Base-by-base conservation (phyloP, 2,329 filamentous ascomycete species). In the Onygenales sp. region DNA sequence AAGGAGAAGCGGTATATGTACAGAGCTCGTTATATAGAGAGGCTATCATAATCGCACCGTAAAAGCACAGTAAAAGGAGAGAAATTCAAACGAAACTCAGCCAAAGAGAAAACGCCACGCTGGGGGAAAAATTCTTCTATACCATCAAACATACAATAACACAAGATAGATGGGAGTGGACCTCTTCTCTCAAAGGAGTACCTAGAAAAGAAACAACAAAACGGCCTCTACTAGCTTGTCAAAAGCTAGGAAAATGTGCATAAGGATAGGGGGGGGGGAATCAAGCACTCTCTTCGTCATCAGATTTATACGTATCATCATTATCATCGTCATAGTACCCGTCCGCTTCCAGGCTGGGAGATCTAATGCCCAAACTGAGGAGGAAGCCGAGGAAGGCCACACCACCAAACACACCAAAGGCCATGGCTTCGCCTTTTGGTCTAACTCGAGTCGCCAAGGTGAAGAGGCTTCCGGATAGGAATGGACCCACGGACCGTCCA, bases 321-420 rank as follows among this genome's bases (percentile, higher is more conserved):
- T 73, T 69, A 14, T 67, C 65, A 8, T 70, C 67, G 9, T 70
- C 68, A 10, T 66, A 72, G 71, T 74, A 81, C 0, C 77, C 81
- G 17, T 82, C 78, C 2, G 79, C 78, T 63, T 85, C 83, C 1
- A 84, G 68, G 10, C 71, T 73, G 27, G 72, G 71, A 2, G 86
- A 85, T 10, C 82, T 77, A 57, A 97, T 92, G 1, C 86, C 85
- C 55, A 92, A 84, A 54, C 87, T 91, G 32, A 88, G 75, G 1
- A 88, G 56, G 73, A 92, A 95, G 0, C 92, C 93, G 0, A 90
- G 55, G 34, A 95, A 83, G 0, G 88, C 82, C 2, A 97, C 77
- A 0, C 86, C 89, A 0, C 86, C 91, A 66, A 97, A 97, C 0
- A 95, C 69, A 1, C 88, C 88, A 79, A 94, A 98, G 0, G 88